Conservation (phyloP, 345 rosid genomes). For the Firmiana major region DNA sequence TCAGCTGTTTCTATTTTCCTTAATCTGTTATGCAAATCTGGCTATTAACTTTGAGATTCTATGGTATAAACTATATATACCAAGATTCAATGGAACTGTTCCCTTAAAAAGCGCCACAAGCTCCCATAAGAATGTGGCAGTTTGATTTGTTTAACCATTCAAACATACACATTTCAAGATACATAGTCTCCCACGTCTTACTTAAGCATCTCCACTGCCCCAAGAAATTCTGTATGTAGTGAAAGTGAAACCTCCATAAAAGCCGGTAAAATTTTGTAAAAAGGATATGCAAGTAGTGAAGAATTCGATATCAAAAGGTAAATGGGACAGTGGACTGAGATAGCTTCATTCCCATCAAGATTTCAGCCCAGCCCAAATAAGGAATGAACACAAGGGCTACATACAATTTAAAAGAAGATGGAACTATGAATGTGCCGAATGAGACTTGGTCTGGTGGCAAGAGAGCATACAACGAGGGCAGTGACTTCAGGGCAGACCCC, state of each 20-base stretch:
- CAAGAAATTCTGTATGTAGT: constrained; percentile 16
- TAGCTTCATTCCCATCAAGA: constrained; percentile 68
- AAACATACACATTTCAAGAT: constrained; percentile 15
- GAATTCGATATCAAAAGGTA: constrained; percentile 56
- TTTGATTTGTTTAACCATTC: background rate
- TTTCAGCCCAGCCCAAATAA: constrained; percentile 70
- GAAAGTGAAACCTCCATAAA: background rate
- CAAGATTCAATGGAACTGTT: background rate
- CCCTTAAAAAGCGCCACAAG: background rate
- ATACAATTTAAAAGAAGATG: constrained; percentile 62
- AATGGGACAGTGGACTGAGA: constrained; percentile 91
- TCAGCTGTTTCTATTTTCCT: background rate
- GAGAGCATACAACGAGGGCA: constrained; percentile 57
- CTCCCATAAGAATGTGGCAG: constrained; percentile 1
- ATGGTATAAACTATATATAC: background rate
- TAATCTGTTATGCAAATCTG: background rate
- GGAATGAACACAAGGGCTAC: constrained; percentile 79
- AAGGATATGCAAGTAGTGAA: constrained; percentile 62
- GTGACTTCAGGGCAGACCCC: constrained; percentile 65
- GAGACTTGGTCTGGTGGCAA: constrained; percentile 81
- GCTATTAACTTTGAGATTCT: background rate
- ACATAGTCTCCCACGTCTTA: constrained; percentile 29
- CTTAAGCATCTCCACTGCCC: background rate
- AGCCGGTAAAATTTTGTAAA: background rate
- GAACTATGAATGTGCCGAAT: constrained; percentile 64